Evolutionary conservation across 2,329 filamentous ascomycete genomes (phyloP), one percentile per base, ranked within the genome.

Genomic region (Cytospora paraplurivora): DNA sequence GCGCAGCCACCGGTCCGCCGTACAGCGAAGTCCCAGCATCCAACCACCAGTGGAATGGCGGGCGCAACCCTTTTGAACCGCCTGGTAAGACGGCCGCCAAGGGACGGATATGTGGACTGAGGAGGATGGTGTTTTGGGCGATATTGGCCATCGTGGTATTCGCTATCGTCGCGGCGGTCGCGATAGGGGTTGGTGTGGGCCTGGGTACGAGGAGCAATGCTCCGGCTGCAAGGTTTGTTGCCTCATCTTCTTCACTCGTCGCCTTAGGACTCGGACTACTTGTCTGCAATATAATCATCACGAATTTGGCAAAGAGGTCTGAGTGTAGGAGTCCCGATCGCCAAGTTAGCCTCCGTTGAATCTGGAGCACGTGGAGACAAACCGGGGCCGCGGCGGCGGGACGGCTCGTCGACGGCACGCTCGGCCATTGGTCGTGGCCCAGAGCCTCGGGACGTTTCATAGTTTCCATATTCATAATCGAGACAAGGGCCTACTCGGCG

Each of bases 131-230:
- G 3, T 75, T 75, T 51, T 73, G 71, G 68, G 59, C 72, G 7
- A 59, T 74, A 6, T 27, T 76, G 19, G 74, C 70, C 7, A 54
- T 75, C 4, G 70, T 65, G 0, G 38, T 72, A 0, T 72, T 74
- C 32, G 38, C 74, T 13, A 50, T 73, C 1, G 71, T 76, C 7
- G 65, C 71, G 33, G 74, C 69, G 7, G 62, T 76, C 7, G 74
- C 73, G 3, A 63, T 72, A 0, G 75, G 75, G 0, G 65, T 76
- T 1, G 75, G 75, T 0, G 68, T 76, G 4, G 75, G 75, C 1
- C 59, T 76, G n/a, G 71, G 70, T 15, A 54, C 60, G 56, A 33
- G 21, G 59, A 58, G 56, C 32, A n/a, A 37, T 38, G 27, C 12
- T 49, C 55, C 19, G 50, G 55, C 55, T 63, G 41, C 53, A 19